A percentile compares a stretch with the other conserved stretches of the same genome.
Evolutionary conservation across 441 rosid genomes (phyloP).

Genomic region (Syzygium malaccense): DNA sequence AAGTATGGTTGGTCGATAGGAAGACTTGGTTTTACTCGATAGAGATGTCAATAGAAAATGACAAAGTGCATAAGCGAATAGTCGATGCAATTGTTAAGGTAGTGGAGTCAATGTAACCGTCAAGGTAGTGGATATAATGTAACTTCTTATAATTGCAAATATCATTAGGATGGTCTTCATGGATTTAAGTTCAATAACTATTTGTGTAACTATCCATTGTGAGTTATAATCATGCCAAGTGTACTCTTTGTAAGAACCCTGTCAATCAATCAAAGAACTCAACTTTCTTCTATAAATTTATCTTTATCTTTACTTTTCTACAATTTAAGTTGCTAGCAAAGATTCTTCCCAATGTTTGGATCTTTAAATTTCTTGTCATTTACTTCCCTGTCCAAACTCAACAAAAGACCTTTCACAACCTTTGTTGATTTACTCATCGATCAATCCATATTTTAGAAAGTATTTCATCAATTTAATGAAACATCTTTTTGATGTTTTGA

Average conservation of each 20-base stretch:
- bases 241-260: not conserved
- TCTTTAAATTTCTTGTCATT: not conserved
- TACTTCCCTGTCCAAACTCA: not conserved
- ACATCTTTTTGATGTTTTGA: not conserved
- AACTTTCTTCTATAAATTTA: not conserved
- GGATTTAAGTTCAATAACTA: not conserved
- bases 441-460: not conserved
- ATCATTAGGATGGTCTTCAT: not conserved
- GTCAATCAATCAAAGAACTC: not conserved
- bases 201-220: not conserved
- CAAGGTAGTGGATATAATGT: not conserved
- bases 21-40: not conserved
- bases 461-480: not conserved
- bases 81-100: not conserved
- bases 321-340: not conserved
- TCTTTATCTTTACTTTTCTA: not conserved
- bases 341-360: not conserved
- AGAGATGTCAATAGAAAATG: not conserved
- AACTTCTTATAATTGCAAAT: not conserved
- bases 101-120: not conserved
- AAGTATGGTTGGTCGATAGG: accelerated
- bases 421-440: not conserved
- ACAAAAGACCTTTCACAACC: not conserved
- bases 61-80: not conserved
- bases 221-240: not conserved